Conservation (phyloP, 2,329 filamentous ascomycete species). For the Fusarium nematophilum region DNA sequence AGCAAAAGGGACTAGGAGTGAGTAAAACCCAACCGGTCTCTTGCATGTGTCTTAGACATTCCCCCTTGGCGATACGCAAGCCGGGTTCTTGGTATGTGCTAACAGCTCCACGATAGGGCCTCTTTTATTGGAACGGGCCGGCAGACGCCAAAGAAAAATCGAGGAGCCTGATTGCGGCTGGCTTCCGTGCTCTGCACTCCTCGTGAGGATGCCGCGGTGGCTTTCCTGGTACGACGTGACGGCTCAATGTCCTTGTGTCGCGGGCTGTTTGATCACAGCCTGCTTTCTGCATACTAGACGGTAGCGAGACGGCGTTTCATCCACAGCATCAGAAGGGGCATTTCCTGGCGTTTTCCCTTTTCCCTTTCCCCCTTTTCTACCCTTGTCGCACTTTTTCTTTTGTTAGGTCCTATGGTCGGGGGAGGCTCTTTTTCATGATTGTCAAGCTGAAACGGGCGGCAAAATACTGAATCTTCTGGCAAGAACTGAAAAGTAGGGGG, state of each 20-base stretch:
- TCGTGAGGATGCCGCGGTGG: constrained; percentile 37
- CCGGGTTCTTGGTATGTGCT: constrained; percentile 23
- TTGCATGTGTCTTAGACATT: constrained; percentile 26
- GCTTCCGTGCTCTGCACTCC: constrained; percentile 67
- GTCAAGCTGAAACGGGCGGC: constrained; percentile 23
- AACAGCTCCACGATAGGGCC: constrained; percentile 60
- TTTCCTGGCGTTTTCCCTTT: constrained; percentile 28
- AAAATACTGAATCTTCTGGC: constrained; percentile 20
- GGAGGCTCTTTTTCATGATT: constrained; percentile 19
- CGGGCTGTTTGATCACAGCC: constrained; percentile 17
- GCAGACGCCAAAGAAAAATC: constrained; percentile 71
- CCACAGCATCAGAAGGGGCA: constrained; percentile 28
- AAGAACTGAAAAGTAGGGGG: constrained; percentile 31
- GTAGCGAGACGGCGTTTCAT: constrained; percentile 35
- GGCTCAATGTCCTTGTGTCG: constrained; percentile 17
- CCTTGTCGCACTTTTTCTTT: constrained; percentile 8
- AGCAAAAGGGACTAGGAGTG: constrained; percentile 75
- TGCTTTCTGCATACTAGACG: constrained; percentile 29
- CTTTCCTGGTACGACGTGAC: constrained; percentile 20
- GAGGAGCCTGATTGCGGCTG: constrained; percentile 68
- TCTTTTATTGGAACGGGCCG: constrained; percentile 87
- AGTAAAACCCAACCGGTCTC: constrained; percentile 44
- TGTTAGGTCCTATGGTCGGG: constrained; percentile 7
- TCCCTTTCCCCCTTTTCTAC: neutral
- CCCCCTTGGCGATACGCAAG: constrained; percentile 15